Evolutionary conservation across 306 rosid species (phyloP), one percentile per base, ranked within the genome.

Genomic region (Ormosia emarginata): DNA sequence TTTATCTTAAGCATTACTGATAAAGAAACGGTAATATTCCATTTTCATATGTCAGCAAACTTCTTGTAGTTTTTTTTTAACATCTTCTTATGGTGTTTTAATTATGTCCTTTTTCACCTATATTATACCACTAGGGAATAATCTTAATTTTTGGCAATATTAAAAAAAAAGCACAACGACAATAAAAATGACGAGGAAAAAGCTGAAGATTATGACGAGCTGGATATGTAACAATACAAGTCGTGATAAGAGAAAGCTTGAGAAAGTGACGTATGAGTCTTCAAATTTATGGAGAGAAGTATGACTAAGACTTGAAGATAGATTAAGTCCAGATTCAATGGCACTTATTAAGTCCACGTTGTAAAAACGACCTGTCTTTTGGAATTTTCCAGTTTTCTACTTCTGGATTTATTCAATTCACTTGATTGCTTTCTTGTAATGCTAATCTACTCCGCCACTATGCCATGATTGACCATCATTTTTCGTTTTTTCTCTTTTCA

Each of bases 311-410:
- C 73, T 74, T 12, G 47, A 74, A 67, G 79, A 64, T 83, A 81
- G 78, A 52, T 68, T 36, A 64, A 39, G 92, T 83, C 94, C 44
- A 89, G 87, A 86, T 92, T 88, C 97, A 92, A 58, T 89, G 97
- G 58, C 59, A 79, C 91, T 79, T 62, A 62, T 18, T 59, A 77
- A 84, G 85, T 90, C 90, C 85, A 90, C 87, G 41, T 68, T 70
- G 79, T 84, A 88, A 87, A 71, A 84, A 84, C 82, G 91, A 90
- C 91, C 4, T 77, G 52, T 79, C 84, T 30, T 73, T 81, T 75
- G 40, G 47, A 79, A 15, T 74, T 49, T 41, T 58, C 29, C 34
- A 80, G 1, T 34, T 47, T 72, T 75, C 53, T 75, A 32, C 70
- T 63, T 66, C 29, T 78, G 65, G 39, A 15, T 65, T 82, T 76